These are phyloP conservation scores for Skeletonema marinoi DNA, from an alignment of 108 stramenopile genomes.

Conservation along the genomic window DNA sequence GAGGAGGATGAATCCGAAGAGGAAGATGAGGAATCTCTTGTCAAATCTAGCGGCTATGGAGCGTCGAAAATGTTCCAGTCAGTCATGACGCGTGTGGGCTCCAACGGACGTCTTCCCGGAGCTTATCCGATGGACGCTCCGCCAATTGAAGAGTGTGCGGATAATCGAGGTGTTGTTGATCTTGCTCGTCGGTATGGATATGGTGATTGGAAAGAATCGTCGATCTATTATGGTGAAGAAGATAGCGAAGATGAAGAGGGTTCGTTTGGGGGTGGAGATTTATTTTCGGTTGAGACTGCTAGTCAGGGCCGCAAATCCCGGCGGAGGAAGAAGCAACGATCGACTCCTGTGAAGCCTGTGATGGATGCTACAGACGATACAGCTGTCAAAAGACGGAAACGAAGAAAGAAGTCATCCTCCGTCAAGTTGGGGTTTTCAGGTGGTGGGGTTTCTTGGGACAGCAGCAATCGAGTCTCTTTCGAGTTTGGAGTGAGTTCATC, in stretches of 20 bases:
- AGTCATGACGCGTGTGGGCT: slow-evolving; percentile 71
- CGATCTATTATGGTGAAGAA: slow-evolving; percentile 9
- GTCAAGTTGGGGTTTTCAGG: not conserved
- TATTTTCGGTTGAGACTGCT: slow-evolving; percentile 3
- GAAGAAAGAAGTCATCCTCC: slow-evolving; percentile 2
- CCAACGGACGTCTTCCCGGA: slow-evolving; percentile 66
- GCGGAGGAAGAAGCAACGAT: not conserved
- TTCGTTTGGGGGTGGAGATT: slow-evolving; percentile 17
- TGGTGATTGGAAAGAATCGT: slow-evolving; percentile 61
- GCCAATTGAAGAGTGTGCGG: slow-evolving; percentile 67
- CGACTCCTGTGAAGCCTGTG: not conserved
- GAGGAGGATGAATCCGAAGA: not conserved
- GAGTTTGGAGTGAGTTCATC: slow-evolving; percentile 15
- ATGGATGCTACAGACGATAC: not conserved
- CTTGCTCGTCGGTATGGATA: slow-evolving; percentile 78
- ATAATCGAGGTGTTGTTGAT: slow-evolving; percentile 52
- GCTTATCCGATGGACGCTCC: slow-evolving; percentile 86
- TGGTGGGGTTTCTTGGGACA: not conserved
- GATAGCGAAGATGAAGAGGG: slow-evolving; percentile 22
- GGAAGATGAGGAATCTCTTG: not conserved
- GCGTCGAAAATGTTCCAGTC: slow-evolving; percentile 48
- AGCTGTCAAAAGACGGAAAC: not conserved
- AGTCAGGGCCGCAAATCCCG: not conserved
- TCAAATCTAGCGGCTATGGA: slow-evolving; percentile 9
- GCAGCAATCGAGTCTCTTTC: slow-evolving; percentile 8